Evolutionary conservation across 805 yeast genomes (phyloP).

Genomic region (Lipomyces sp.): DNA sequence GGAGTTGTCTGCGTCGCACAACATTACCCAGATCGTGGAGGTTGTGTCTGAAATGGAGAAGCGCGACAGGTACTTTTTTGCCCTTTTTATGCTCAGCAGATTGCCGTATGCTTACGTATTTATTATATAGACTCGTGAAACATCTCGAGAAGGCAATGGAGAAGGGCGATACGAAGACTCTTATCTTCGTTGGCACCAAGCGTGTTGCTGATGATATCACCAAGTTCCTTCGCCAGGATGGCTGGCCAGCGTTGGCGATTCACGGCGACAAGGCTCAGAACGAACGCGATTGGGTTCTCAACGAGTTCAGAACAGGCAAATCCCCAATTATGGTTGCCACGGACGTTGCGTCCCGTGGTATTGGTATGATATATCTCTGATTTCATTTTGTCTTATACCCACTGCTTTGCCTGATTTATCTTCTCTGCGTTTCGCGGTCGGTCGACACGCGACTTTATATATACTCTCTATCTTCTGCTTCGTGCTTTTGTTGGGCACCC

Average conservation of each 20-base stretch:
- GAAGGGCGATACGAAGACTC: constrained; percentile 63
- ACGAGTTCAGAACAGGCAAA: constrained; percentile 87
- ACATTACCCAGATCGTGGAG: constrained; percentile 85
- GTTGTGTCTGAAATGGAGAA: constrained; percentile 89
- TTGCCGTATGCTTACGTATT: too few relatives aligned
- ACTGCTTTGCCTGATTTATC: not conserved
- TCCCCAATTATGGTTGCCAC: constrained; percentile 98
- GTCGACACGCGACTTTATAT: too few relatives aligned
- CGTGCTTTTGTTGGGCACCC: constrained; percentile 3
- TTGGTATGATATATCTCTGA: constrained; percentile 66
- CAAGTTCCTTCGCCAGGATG: constrained; percentile 85
- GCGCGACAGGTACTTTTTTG: constrained; percentile 60
- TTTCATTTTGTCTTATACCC: constrained; percentile 1
- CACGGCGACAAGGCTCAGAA: constrained; percentile 98
- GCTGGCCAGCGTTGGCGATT: constrained; percentile 98
- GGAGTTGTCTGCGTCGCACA: constrained; percentile 95
- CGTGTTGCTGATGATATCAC: constrained; percentile 97
- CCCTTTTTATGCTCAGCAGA: too few relatives aligned
- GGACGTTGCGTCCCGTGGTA: constrained; percentile 99
- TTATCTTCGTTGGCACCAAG: constrained; percentile 94
- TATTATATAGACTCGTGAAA: constrained; percentile 57
- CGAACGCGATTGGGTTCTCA: constrained; percentile 98
- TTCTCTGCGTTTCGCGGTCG: too few relatives aligned
- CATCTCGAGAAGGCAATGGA: constrained; percentile 78
- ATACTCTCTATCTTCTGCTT: not conserved